Evolutionary conservation across 2,329 filamentous ascomycete species (phyloP), one percentile per base, ranked within the genome.

Genomic region (Huntiella bhutanensis): DNA sequence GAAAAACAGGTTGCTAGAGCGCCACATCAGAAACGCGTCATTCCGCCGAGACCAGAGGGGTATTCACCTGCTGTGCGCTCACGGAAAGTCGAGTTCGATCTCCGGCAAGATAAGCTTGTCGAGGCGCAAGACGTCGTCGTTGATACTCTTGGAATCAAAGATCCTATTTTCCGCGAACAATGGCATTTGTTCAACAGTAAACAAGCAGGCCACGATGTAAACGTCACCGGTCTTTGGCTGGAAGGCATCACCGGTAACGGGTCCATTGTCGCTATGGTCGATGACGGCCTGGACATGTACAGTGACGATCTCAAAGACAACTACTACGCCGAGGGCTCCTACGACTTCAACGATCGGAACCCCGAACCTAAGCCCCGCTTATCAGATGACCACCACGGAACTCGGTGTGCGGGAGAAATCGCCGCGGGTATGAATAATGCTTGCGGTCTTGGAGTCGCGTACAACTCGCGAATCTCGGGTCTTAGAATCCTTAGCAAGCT

Each of bases 241-340:
- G 76, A 91, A 54, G 88, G 87, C 4, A 79, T 95, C 48, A 96
- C 88, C 0, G 91, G 91, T 46, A 75, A 84, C 55, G 88, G 88
- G 51, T 73, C 82, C 13, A 94, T 84, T 1, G 85, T 93, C 2
- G 88, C 88, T 46, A 91, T 98, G 54, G 83, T 98, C 3, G 91
- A 98, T 56, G 91, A 98, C 62, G 91, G 91, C 0, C 62, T 98
- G 53, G 91, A 98, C 57, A 91, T 98, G 80, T 75, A 93, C 64
- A 96, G 87, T 65, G 72, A 84, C 19, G 91, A 98, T 59, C 65
- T 98, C 40, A 87, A 82, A 60, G 80, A 77, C 55, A 98, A 98
- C 60, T 98, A 95, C 64, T 96, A 88, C 58, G 81, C 85, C 1
- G 75, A 77, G 48, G 91, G 91, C 19, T 96, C 88, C 3, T 95